Percentiles rank a stretch among this genome's conserved stretches.
Conservation (phyloP, 2,329 filamentous ascomycete species). For the Cadophora malorum region DNA sequence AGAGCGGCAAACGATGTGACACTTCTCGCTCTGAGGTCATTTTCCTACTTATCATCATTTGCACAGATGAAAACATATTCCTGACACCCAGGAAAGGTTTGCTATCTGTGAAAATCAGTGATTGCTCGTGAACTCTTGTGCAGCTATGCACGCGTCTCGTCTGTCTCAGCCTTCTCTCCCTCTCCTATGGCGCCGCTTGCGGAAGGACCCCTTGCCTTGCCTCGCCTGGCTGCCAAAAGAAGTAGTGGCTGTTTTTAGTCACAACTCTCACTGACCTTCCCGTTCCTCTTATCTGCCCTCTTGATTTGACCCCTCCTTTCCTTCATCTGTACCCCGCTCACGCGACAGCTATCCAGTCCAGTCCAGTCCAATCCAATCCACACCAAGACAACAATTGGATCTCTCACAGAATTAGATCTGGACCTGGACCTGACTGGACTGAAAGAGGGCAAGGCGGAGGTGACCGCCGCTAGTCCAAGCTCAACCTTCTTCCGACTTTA, state of each 20-base stretch:
- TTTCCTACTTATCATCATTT: background rate
- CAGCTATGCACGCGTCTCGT: background rate
- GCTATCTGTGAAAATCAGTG: background rate
- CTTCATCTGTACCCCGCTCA: conserved; percentile 9
- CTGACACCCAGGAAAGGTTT: background rate
- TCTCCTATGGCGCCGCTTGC: background rate
- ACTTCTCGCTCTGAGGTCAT: conserved; percentile 4
- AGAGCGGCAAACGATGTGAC: background rate
- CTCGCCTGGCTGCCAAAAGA: background rate
- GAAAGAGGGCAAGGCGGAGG: conserved; percentile 5
- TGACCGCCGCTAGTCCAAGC: conserved; percentile 14
- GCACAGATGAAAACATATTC: background rate
- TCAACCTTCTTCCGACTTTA: conserved; percentile 4
- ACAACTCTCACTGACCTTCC: conserved; percentile 11
- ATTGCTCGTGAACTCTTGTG: conserved; percentile 7
- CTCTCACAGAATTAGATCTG: background rate
- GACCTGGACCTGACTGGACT: background rate
- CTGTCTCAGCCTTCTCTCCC: background rate
- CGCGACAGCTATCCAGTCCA: conserved; percentile 10
- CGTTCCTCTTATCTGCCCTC: conserved; percentile 3
- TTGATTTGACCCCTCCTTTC: background rate
- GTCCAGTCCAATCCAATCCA: background rate
- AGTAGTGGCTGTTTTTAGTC: conserved; percentile 15
- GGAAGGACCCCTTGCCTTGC: background rate
- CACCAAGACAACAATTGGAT: background rate